Percentiles rank a stretch among this genome's conserved stretches.
Conservation (phyloP, 306 rosid genomes). For the Betula pendula region DNA sequence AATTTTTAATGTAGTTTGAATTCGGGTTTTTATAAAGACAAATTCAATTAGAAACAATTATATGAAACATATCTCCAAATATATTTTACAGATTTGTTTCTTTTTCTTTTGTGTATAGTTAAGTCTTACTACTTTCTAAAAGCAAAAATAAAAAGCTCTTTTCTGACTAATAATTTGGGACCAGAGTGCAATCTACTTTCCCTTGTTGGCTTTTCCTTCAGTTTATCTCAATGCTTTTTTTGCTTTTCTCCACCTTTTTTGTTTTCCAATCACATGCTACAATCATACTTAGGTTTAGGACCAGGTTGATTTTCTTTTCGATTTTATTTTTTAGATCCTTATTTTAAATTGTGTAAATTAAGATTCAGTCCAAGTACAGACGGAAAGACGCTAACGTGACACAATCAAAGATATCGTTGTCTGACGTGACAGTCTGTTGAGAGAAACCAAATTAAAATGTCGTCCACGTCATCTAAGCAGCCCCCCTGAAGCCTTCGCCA, state of each 20-base stretch:
- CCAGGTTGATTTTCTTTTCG: too few relatives aligned
- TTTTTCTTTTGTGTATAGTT: not conserved
- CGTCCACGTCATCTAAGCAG: too few relatives aligned
- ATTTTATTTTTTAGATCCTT: too few relatives aligned
- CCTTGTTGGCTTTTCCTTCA: not conserved
- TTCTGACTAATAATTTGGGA: constrained; percentile 24
- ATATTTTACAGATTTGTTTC: not conserved
- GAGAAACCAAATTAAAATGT: too few relatives aligned
- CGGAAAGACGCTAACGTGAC: too few relatives aligned
- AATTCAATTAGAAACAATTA: not conserved
- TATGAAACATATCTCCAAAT: not conserved
- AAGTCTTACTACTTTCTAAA: not conserved
- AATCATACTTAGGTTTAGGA: not conserved
- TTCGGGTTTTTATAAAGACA: not conserved
- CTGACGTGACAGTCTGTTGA: too few relatives aligned
- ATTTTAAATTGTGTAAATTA: too few relatives aligned
- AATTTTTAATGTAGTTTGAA: not conserved
- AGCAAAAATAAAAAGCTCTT: constrained; percentile 3
- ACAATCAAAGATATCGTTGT: too few relatives aligned
- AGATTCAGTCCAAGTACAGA: too few relatives aligned
- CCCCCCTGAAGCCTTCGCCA: too few relatives aligned
- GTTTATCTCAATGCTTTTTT: not conserved
- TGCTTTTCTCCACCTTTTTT: not conserved
- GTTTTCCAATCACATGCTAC: not conserved
- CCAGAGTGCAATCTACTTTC: not conserved